Base-by-base conservation (phyloP, 495 filamentous ascomycete species). In the Cladorrhinum samala region DNA sequence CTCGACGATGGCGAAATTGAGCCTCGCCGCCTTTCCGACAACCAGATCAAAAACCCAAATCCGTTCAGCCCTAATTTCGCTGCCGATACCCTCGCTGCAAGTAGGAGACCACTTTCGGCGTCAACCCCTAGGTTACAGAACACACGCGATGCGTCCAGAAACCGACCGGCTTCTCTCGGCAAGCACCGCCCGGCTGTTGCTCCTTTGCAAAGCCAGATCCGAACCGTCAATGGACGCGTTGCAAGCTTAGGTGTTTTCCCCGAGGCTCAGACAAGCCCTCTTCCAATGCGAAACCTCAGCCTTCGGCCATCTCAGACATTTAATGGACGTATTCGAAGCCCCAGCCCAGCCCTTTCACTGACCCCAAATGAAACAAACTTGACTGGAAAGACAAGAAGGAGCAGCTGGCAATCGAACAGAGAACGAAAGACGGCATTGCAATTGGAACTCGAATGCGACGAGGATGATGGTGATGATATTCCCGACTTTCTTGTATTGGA, bases 401-500 rank as follows among this genome's bases (percentile, higher is more conserved):
- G 75, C 24, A 86, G 83, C 48, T 95, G 89, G 89, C 87, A 95
- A 63, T 79, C 83, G 2, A 68, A 54, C 43, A 59, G 66, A 19
- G 78, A 81, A 41, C 76, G 87, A 48, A 97, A 96, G 69, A 80
- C 87, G 3, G 69, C 82, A 3, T 78, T 87, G 52, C 86, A 96
- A 49, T 63, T 92, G 30, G 94, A 96, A 64, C 80, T 83, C 38
- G 92, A 97, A 65, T 95, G 86, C 56, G 88, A 95, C 52, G 84
- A 83, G 9, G 93, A 96, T 53, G 92, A 95, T 40, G 78, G 74
- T n/a, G 78, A 80, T 53, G 91, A 97, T 49, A 81, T 98, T 19
- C 93, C 93, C 4, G 89, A 94, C 50, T 93, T 94, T 59, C 85
- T 89, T 14, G 83, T 92, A 59, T 75, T 98, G 18, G 90, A 89